These are phyloP conservation scores for Circinella umbellata DNA, from an alignment of 371 early-diverging fungal genomes.

Conservation along the genomic window DNA sequence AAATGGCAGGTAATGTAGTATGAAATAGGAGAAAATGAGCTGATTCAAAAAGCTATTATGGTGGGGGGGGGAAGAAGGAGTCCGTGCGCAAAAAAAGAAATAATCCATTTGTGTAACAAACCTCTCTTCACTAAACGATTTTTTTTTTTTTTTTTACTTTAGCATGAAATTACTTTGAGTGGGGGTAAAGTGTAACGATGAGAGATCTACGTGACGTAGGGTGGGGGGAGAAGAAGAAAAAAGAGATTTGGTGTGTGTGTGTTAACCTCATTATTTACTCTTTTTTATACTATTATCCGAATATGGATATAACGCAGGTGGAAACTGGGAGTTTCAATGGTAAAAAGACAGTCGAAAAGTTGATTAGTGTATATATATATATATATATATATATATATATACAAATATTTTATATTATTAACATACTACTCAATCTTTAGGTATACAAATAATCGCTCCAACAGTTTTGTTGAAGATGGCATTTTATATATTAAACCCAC, in stretches of 20 bases:
- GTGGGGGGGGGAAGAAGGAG: neutral
- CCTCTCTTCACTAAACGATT: neutral
- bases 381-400: no score
- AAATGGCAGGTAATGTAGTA: conserved; percentile 53
- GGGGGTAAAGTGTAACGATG: conserved; percentile 39
- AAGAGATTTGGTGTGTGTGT: neutral
- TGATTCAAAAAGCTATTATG: no score
- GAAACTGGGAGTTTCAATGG: conserved; percentile 64
- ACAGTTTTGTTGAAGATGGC: conserved; percentile 69
- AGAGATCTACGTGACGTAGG: neutral
- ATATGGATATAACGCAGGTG: conserved; percentile 24
- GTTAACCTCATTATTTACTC: neutral
- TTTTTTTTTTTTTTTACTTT: neutral
- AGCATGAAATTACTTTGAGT: conserved; percentile 61
- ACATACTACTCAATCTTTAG: neutral
- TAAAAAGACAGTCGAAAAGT: neutral
- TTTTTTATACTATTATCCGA: no score
- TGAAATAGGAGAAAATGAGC: neutral
- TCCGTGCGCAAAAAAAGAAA: neutral
- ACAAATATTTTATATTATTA: neutral
- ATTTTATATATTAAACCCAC: conserved; percentile 70
- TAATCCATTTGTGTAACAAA: neutral
- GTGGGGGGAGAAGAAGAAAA: neutral
- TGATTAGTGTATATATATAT: no score
- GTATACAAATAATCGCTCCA: conserved; percentile 65